phyloP scores from a whole-genome alignment of 257 asterid species.

The Echites panduratus region DNA sequence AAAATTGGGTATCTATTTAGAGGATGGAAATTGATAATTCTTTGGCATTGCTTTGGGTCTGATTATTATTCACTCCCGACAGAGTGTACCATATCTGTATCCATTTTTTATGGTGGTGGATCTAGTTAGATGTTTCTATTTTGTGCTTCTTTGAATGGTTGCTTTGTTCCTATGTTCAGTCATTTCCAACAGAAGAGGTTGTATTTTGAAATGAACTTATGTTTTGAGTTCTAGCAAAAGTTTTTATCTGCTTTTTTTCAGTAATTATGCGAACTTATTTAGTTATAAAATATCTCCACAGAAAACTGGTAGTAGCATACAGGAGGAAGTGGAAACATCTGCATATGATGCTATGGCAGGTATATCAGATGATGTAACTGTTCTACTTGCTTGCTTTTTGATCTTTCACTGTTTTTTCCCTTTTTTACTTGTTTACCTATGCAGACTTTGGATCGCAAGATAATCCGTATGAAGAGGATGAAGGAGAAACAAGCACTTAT shows the following conservation, averaged over 20 bases:
- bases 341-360: slow-evolving; percentile 67
- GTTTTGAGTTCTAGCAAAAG: neutral
- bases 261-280: neutral
- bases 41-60: neutral
- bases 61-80: neutral
- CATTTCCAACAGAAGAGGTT: neutral
- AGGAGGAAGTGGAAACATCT: slow-evolving; percentile 84
- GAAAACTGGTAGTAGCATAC: slow-evolving; percentile 53
- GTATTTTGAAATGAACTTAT: neutral
- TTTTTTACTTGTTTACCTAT: slow-evolving; percentile 10
- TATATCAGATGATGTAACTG: slow-evolving; percentile 23
- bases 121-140: neutral
- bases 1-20: neutral
- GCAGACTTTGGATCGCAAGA: slow-evolving; percentile 58
- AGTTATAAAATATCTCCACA: slow-evolving; percentile 25
- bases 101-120: neutral
- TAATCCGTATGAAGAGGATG: slow-evolving; percentile 60
- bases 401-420: slow-evolving; percentile 17
- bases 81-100: neutral
- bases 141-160: neutral
- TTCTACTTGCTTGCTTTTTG: slow-evolving; percentile 18
- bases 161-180: neutral
- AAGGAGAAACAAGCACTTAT: slow-evolving; percentile 71
- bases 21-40: neutral
- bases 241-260: neutral